These are phyloP conservation scores for Auricularia sp. DNA, from an alignment of 768 basidiomycete species.

Conservation along the genomic window DNA sequence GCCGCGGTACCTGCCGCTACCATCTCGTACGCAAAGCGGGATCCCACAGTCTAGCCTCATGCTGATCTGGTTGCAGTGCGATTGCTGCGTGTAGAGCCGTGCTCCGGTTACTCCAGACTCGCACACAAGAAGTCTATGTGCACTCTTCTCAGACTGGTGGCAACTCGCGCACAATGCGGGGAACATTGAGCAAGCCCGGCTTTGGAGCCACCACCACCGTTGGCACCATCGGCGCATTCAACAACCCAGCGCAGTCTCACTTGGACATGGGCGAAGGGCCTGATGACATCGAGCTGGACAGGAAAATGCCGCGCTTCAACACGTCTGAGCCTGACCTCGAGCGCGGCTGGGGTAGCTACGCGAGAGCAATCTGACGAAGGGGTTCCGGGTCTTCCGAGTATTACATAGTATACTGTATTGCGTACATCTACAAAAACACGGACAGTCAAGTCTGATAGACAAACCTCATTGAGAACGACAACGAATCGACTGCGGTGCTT, in stretches of 20 bases:
- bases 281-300: neutral
- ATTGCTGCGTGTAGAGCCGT: neutral
- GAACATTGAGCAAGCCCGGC: neutral
- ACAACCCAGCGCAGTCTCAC: neutral
- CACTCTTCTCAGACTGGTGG: neutral
- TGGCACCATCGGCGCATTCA: neutral
- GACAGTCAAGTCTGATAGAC: no score
- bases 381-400: no score
- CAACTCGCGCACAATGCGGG: neutral
- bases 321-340: neutral
- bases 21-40: neutral
- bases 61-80: neutral
- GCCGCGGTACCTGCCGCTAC: neutral
- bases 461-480: no score
- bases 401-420: neutral
- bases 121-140: neutral
- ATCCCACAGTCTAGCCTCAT: neutral
- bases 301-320: neutral
- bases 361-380: neutral
- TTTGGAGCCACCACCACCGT: neutral
- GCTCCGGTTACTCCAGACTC: neutral
- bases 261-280: neutral
- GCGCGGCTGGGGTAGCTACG: neutral
- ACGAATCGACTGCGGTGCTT: no score
- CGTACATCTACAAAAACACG: no score